These are phyloP conservation scores for Gracilaria caudata DNA, from an alignment of 23 red algal genomes.

Conservation along the genomic window DNA sequence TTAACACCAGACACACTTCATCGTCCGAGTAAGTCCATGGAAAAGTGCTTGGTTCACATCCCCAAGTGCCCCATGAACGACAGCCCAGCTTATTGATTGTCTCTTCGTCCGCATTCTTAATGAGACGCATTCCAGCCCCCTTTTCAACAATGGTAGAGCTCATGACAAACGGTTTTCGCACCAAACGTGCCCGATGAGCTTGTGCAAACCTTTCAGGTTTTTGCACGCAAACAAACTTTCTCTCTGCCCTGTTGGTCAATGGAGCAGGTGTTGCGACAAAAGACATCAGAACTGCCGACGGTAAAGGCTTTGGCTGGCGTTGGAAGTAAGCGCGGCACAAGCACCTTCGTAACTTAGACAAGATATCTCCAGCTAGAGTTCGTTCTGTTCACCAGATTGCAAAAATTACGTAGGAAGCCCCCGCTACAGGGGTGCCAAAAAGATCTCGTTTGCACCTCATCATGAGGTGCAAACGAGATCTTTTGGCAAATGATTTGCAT, in stretches of 20 bases:
- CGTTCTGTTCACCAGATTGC: too few species aligned
- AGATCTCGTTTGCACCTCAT: too few species aligned
- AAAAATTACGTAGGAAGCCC: too few species aligned
- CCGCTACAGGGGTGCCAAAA: too few species aligned
- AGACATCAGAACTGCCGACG: neutral
- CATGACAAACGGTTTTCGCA: neutral
- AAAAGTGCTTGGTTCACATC: constrained; percentile 62
- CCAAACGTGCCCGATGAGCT: neutral
- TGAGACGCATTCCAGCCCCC: constrained; percentile 58
- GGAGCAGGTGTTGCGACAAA: constrained; percentile 1
- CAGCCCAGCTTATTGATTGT: constrained; percentile 56
- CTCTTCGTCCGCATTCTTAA: constrained; percentile 44
- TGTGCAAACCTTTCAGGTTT: neutral
- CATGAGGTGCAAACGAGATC: too few species aligned
- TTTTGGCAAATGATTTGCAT: too few species aligned
- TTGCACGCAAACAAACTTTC: neutral
- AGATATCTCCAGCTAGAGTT: too few species aligned
- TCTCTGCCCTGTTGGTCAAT: neutral
- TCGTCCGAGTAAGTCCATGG: constrained; percentile 53
- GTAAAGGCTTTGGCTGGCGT: neutral
- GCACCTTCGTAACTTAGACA: too few species aligned
- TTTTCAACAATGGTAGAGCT: constrained; percentile 47
- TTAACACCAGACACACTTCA: constrained; percentile 41
- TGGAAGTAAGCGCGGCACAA: neutral
- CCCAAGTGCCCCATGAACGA: constrained; percentile 62